Evolutionary conservation across 2,329 filamentous ascomycete species (phyloP).

Genomic region (Purpureocillium lavendulum): DNA sequence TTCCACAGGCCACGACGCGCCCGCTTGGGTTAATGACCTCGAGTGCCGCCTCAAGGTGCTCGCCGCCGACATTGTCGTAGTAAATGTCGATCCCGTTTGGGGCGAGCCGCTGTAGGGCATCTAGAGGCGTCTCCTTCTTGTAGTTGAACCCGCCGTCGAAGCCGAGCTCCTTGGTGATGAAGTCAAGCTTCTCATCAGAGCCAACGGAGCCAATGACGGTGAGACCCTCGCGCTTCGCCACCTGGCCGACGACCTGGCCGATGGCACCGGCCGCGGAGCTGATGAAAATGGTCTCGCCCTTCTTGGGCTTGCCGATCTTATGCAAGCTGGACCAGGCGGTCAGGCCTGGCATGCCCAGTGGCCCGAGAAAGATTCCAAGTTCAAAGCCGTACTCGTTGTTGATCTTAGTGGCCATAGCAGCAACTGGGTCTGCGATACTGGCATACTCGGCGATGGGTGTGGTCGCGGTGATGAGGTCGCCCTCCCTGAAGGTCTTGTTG

Average conservation of each 20-base stretch:
- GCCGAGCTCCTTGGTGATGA: constrained; percentile 41
- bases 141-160: constrained; percentile 71
- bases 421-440: constrained; percentile 36
- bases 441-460: constrained; percentile 62
- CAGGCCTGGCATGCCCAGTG: constrained; percentile 53
- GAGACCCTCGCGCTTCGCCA: constrained; percentile 74
- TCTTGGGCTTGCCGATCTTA: constrained; percentile 54
- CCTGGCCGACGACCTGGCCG: constrained; percentile 73
- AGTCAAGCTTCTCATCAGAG: constrained; percentile 70
- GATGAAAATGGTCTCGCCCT: constrained; percentile 72
- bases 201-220: constrained; percentile 75
- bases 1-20: constrained; percentile 55
- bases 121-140: constrained; percentile 66
- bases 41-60: constrained; percentile 40
- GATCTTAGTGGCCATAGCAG: constrained; percentile 42
- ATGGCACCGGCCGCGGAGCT: constrained; percentile 74
- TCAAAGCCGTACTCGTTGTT: constrained; percentile 64
- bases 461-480: constrained; percentile 54
- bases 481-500: constrained; percentile 50
- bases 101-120: constrained; percentile 61
- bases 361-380: constrained; percentile 60
- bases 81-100: constrained; percentile 69
- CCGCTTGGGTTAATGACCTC: constrained; percentile 49
- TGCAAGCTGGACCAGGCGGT: constrained; percentile 64
- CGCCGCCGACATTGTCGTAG: constrained; percentile 46